These are phyloP conservation scores for Phytophthora europaea DNA, from an alignment of 352 stramenopile species.

Conservation along the genomic window DNA sequence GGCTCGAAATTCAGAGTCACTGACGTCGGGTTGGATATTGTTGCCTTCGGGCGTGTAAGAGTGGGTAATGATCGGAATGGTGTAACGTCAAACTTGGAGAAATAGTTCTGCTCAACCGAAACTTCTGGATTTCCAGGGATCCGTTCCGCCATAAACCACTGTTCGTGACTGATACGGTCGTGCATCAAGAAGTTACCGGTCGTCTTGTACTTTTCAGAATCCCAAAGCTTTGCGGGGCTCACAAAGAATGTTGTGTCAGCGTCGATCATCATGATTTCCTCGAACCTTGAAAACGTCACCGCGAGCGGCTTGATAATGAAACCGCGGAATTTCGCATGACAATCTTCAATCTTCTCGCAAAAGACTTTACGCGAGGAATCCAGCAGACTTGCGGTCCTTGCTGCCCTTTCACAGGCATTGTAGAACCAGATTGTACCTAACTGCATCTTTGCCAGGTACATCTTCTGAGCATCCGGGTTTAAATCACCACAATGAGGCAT, in stretches of 20 bases:
- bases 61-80: slow-evolving; percentile 31
- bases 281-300: slow-evolving; percentile 61
- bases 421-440: slow-evolving; percentile 42
- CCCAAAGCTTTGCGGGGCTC: slow-evolving; percentile 54
- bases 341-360: slow-evolving; percentile 49
- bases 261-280: slow-evolving; percentile 74
- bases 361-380: slow-evolving; percentile 49
- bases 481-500: slow-evolving; percentile 66
- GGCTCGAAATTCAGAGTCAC: slow-evolving; percentile 36
- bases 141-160: slow-evolving; percentile 37
- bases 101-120: slow-evolving; percentile 37
- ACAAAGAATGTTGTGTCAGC: slow-evolving; percentile 65
- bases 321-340: slow-evolving; percentile 49
- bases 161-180: slow-evolving; percentile 50
- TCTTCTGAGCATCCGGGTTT: slow-evolving; percentile 39
- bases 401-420: slow-evolving; percentile 36
- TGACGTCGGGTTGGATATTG: slow-evolving; percentile 15
- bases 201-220: slow-evolving; percentile 49
- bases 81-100: slow-evolving; percentile 39
- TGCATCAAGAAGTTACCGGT: slow-evolving; percentile 74
- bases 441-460: slow-evolving; percentile 38
- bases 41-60: slow-evolving; percentile 30
- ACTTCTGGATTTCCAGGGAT: slow-evolving; percentile 25
- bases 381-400: slow-evolving; percentile 21
- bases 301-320: slow-evolving; percentile 66